phyloP scores from a whole-genome alignment of 2,329 filamentous ascomycete species.

The Paramyrothecium roridum region DNA sequence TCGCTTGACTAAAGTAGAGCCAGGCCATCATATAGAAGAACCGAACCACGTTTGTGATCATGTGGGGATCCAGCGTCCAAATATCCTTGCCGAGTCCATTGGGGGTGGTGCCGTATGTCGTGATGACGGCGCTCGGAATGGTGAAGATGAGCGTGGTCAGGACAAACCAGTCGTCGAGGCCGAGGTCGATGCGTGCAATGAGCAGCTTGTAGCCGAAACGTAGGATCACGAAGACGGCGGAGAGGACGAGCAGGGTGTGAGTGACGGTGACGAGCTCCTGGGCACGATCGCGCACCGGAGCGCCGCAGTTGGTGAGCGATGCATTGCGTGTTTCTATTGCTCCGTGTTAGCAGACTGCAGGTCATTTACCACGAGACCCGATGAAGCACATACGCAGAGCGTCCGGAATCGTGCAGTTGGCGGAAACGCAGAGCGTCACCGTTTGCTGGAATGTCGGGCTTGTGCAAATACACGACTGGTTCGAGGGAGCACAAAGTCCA shows the following conservation, averaged over 20 bases:
- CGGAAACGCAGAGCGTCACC: constrained; percentile 4
- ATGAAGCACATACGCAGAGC: constrained; percentile 6
- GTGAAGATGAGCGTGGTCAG: constrained; percentile 20
- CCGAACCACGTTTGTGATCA: constrained; percentile 35
- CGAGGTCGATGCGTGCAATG: constrained; percentile 23
- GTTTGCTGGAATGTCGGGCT: background rate
- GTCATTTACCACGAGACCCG: background rate
- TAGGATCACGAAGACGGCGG: constrained; percentile 30
- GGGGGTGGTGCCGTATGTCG: constrained; percentile 18
- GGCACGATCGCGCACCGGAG: constrained; percentile 20
- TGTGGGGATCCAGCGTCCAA: constrained; percentile 36
- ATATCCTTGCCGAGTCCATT: constrained; percentile 42
- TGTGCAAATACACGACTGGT: background rate
- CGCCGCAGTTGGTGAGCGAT: constrained; percentile 19
- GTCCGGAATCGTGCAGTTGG: constrained; percentile 12
- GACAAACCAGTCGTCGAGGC: constrained; percentile 32
- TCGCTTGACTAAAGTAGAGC: constrained; percentile 40
- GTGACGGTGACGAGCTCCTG: constrained; percentile 26
- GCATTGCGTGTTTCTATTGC: constrained; percentile 16
- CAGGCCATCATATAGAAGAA: constrained; percentile 34
- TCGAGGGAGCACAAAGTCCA: background rate
- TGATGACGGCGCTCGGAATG: constrained; percentile 24
- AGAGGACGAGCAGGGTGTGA: constrained; percentile 25
- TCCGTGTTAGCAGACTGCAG: background rate
- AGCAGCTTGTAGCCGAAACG: constrained; percentile 32